These are phyloP conservation scores for Geotrichum klebahnii DNA, from an alignment of 1,139 yeast species.

Conservation along the genomic window DNA sequence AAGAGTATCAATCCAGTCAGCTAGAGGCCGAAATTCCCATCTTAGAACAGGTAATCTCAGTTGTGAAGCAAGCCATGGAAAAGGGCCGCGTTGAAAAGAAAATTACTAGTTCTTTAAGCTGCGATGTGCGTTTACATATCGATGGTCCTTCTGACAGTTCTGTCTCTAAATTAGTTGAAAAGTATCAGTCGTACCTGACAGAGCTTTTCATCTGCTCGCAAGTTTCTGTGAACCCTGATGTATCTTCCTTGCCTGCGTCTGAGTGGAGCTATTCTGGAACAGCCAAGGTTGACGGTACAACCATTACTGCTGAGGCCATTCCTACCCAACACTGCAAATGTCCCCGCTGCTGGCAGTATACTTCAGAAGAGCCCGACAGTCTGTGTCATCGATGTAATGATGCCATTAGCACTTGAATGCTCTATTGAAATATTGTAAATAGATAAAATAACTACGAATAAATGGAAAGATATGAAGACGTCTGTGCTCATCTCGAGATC, in stretches of 20 bases:
- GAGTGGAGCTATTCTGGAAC: constrained; percentile 37
- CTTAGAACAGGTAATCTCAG: constrained; percentile 49
- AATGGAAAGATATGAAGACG: too few species aligned
- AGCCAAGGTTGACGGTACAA: constrained; percentile 36
- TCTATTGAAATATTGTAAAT: constrained; percentile 2
- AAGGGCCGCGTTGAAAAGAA: constrained; percentile 46
- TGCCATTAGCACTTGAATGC: too few species aligned
- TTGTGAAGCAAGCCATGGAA: constrained; percentile 49
- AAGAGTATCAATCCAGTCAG: constrained; percentile 39
- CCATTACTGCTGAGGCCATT: constrained; percentile 42
- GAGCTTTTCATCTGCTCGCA: constrained; percentile 69
- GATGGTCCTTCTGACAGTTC: constrained; percentile 14
- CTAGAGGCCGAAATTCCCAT: constrained; percentile 38
- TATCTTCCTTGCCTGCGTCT: constrained; percentile 24
- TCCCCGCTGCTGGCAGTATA: constrained; percentile 90
- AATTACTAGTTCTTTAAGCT: constrained; percentile 64
- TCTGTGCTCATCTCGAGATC: too few species aligned
- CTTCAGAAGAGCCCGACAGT: constrained; percentile 48
- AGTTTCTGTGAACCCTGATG: constrained; percentile 41
- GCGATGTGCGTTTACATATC: constrained; percentile 45
- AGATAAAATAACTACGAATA: too few species aligned
- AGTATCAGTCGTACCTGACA: constrained; percentile 32
- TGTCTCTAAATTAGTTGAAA: constrained; percentile 28
- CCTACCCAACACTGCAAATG: constrained; percentile 58
- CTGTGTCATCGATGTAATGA: constrained; percentile 68